Percentiles rank a stretch among this genome's conserved stretches.
These are phyloP conservation scores for Nissolia schottii DNA, from an alignment of 306 rosid species.

Conservation along the genomic window DNA sequence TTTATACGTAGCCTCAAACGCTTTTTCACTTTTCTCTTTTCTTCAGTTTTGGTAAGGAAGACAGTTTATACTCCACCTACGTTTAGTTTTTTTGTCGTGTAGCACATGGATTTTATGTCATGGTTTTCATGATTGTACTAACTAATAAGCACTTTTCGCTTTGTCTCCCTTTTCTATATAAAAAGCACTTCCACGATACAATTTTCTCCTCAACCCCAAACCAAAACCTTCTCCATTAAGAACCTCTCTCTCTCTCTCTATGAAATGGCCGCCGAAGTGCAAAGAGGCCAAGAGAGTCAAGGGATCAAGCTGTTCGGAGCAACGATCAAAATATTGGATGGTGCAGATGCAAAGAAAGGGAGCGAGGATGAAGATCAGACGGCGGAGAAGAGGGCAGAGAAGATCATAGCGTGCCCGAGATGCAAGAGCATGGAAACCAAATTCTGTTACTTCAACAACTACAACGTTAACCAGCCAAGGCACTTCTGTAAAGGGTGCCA, in stretches of 20 bases:
- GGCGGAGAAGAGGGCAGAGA: constrained; percentile 58
- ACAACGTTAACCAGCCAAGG: constrained; percentile 91
- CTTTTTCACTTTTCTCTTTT: constrained; percentile 6
- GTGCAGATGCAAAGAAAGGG: constrained; percentile 17
- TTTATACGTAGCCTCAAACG: constrained; percentile 14
- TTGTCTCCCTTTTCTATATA: background rate
- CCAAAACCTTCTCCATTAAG: constrained; percentile 25
- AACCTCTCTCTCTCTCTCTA: background rate
- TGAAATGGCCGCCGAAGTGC: constrained; percentile 48
- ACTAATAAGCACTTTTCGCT: constrained; percentile 31
- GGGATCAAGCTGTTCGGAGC: constrained; percentile 90
- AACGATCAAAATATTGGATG: constrained; percentile 50
- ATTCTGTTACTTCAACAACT: constrained; percentile 90
- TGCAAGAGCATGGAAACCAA: constrained; percentile 97
- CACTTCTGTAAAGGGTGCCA: constrained; percentile 91
- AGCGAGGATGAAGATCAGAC: constrained; percentile 28
- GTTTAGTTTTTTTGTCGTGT: constrained; percentile 28
- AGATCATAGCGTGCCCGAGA: constrained; percentile 79
- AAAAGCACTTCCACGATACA: constrained; percentile 2
- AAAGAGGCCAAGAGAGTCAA: constrained; percentile 29
- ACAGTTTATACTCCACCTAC: constrained; percentile 33
- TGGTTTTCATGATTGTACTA: constrained; percentile 18
- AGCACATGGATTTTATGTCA: constrained; percentile 16
- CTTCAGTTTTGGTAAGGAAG: constrained; percentile 4
- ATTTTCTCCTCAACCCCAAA: constrained; percentile 13